phyloP scores from a whole-genome alignment of 495 filamentous ascomycete species.

The Viridothelium virens region DNA sequence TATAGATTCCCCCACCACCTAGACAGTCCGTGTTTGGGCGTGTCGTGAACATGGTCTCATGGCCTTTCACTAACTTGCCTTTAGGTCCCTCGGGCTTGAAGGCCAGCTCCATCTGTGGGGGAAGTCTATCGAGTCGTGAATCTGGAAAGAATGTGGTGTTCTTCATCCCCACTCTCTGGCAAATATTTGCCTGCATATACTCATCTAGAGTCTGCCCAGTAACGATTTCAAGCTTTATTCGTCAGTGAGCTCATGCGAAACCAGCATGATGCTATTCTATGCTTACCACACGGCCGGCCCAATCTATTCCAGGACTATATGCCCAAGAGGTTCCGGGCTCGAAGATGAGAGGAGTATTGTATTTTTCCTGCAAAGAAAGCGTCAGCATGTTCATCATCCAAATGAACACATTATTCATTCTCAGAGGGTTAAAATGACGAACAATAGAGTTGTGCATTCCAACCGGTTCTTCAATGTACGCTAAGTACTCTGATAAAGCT shows the following conservation, averaged over 20 bases:
- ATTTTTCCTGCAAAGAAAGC: constrained; percentile 15
- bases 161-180: constrained; percentile 38
- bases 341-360: constrained; percentile 29
- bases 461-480: neutral
- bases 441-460: neutral
- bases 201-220: constrained; percentile 35
- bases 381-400: neutral
- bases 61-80: constrained; percentile 22
- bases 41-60: constrained; percentile 26
- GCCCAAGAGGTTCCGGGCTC: constrained; percentile 31
- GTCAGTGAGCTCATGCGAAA: neutral
- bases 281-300: constrained; percentile 21
- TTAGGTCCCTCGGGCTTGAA: constrained; percentile 21
- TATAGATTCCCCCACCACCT: constrained; percentile 49
- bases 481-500: neutral
- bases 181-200: constrained; percentile 43
- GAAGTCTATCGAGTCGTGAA: neutral
- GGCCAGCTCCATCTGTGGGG: constrained; percentile 11
- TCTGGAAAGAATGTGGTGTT: constrained; percentile 39
- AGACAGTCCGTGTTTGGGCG: constrained; percentile 33
- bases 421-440: neutral
- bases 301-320: constrained; percentile 30
- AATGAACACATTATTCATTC: neutral
- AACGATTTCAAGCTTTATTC: constrained; percentile 10
- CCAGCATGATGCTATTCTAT: constrained; percentile 17